phyloP scores from a whole-genome alignment of 306 rosid genomes.

The Myrica gale region DNA sequence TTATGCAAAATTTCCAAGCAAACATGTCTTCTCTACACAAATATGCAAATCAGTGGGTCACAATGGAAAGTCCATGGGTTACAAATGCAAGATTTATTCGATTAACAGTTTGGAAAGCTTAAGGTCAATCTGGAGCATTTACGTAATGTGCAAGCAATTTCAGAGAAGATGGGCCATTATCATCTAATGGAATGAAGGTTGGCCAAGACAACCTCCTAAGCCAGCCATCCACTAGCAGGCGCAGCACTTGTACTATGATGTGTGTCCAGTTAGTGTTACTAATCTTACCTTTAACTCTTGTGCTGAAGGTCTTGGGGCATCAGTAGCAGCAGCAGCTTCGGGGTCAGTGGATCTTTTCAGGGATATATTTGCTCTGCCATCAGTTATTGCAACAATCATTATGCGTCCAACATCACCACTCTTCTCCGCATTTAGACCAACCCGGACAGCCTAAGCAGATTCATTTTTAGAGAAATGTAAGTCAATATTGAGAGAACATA shows the following conservation, averaged over 20 bases:
- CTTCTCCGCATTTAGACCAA: constrained; percentile 96
- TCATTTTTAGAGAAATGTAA: constrained; percentile 27
- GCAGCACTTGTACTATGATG: neutral
- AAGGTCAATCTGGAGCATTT: neutral
- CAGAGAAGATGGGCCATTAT: neutral
- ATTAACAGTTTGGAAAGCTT: neutral
- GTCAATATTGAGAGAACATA: constrained; percentile 21
- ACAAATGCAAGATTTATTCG: neutral
- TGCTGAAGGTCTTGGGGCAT: constrained; percentile 73
- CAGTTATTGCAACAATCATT: constrained; percentile 94
- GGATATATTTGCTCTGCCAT: constrained; percentile 96
- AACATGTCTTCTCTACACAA: neutral
- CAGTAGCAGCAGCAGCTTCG: constrained; percentile 66
- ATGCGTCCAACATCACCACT: constrained; percentile 95
- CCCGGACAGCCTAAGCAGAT: constrained; percentile 78
- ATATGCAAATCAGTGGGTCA: neutral
- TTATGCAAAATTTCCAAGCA: neutral
- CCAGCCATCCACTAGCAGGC: constrained; percentile 2
- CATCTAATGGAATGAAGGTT: neutral
- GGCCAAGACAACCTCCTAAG: neutral
- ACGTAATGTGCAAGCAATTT: neutral
- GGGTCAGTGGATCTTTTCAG: constrained; percentile 88
- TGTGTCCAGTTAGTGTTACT: constrained; percentile 16
- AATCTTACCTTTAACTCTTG: constrained; percentile 80
- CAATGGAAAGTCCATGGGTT: neutral